Conservation (phyloP, 2,329 filamentous ascomycete genomes). For the Sclerotinia spermophila region DNA sequence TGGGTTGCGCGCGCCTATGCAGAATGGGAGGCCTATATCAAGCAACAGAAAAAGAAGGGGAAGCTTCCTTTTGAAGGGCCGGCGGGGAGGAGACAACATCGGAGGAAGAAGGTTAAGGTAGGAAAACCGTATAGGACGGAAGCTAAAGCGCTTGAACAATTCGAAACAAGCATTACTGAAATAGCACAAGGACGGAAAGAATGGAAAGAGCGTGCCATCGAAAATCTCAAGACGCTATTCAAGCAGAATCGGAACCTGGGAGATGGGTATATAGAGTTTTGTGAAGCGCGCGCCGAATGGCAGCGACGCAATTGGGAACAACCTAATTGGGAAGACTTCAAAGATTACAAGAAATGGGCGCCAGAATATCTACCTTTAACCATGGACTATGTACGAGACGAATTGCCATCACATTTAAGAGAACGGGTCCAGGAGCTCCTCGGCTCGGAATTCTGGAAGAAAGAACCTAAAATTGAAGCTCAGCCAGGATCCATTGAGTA, state of each 20-base stretch:
- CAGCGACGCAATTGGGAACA: not conserved
- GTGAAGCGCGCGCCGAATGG: not conserved
- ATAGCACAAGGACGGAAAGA: not conserved
- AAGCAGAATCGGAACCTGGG: not conserved
- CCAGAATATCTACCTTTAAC: not conserved
- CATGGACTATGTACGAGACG: not conserved
- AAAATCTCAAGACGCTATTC: not conserved
- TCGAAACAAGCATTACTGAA: not conserved
- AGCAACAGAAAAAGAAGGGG: conserved; percentile 16
- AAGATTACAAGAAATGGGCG: conserved; percentile 3
- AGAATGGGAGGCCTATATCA: conserved; percentile 14
- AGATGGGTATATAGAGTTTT: conserved; percentile 6
- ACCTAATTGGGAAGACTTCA: not conserved
- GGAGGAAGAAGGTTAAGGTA: not conserved
- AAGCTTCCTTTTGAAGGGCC: conserved; percentile 2
- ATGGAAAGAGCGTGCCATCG: not conserved
- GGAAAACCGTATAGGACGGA: not conserved
- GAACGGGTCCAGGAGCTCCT: not conserved
- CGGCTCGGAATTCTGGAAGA: not conserved
- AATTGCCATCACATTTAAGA: not conserved
- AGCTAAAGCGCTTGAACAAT: not conserved
- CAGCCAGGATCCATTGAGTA: not conserved
- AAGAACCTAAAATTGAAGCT: not conserved
- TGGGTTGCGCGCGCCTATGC: conserved; percentile 26
- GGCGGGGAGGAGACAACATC: not conserved